phyloP scores from a whole-genome alignment of 139 green algal genomes.

The Chlorella sorokiniana region DNA sequence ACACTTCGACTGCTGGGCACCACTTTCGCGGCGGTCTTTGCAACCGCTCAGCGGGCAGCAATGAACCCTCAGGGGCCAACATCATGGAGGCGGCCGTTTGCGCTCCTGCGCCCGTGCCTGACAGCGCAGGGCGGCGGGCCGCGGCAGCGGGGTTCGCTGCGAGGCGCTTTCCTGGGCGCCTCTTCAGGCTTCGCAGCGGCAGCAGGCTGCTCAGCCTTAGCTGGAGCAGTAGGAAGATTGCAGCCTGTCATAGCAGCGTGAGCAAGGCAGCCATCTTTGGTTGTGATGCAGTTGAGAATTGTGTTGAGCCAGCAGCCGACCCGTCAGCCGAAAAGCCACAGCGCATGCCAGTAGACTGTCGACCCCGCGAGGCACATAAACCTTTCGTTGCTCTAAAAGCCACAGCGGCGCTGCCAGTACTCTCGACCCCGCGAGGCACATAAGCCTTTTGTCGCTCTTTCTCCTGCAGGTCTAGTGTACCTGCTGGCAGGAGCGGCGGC shows the following conservation, averaged over 20 bases:
- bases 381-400: too few relatives aligned
- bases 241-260: constrained; percentile 13
- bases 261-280: neutral
- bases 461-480: neutral
- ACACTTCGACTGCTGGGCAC: too few relatives aligned
- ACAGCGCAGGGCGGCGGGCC: neutral
- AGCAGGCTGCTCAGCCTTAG: constrained; percentile 2
- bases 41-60: too few relatives aligned
- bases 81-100: neutral
- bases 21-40: too few relatives aligned
- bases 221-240: neutral
- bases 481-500: neutral
- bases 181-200: neutral
- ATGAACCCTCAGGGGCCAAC: neutral
- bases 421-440: too few relatives aligned
- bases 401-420: too few relatives aligned
- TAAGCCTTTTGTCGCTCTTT: too few relatives aligned
- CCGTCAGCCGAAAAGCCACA: too few relatives aligned
- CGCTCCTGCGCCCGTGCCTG: neutral
- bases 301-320: neutral
- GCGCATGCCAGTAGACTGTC: too few relatives aligned
- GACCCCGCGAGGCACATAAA: too few relatives aligned
- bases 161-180: neutral
- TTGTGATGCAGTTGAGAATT: neutral
- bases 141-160: neutral